These are phyloP conservation scores for Saccharomycopsis sp. DNA, from an alignment of 805 yeast genomes.

Conservation along the genomic window DNA sequence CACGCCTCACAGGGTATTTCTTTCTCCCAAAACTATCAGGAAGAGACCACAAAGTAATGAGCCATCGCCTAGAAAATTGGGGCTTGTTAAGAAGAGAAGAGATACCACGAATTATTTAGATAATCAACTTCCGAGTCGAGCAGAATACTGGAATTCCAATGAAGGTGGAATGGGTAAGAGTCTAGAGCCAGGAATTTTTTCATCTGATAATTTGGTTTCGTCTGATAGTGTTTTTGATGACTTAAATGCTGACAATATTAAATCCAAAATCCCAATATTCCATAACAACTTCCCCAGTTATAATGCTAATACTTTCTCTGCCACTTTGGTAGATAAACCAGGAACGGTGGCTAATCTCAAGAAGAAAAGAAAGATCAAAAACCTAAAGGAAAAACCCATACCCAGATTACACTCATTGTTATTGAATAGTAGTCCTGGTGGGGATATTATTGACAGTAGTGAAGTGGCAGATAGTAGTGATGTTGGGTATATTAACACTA, in stretches of 20 bases:
- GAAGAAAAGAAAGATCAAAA: not conserved
- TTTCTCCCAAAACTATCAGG: constrained; percentile 1
- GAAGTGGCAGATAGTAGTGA: constrained; percentile 1
- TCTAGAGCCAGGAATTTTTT: too few species aligned
- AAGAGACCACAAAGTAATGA: constrained; percentile 2
- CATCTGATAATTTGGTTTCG: not conserved
- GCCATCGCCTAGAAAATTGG: not conserved
- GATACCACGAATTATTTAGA: too few species aligned
- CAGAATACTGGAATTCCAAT: too few species aligned
- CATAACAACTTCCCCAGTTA: constrained; percentile 10
- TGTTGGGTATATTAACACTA: constrained; percentile 1
- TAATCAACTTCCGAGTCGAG: too few species aligned
- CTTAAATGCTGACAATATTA: not conserved
- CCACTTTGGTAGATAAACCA: constrained; percentile 2
- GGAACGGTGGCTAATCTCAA: not conserved
- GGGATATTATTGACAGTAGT: constrained; percentile 6
- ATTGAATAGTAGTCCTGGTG: not conserved
- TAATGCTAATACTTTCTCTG: constrained; percentile 13
- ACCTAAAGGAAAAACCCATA: not conserved
- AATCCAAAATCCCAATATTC: not conserved
- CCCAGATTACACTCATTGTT: too few species aligned
- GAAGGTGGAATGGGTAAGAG: too few species aligned
- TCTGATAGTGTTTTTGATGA: not conserved
- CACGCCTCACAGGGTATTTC: not conserved
- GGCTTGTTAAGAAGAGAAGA: not conserved